Conservation (phyloP, 352 stramenopile species). For the Phytopythium sindhum region DNA sequence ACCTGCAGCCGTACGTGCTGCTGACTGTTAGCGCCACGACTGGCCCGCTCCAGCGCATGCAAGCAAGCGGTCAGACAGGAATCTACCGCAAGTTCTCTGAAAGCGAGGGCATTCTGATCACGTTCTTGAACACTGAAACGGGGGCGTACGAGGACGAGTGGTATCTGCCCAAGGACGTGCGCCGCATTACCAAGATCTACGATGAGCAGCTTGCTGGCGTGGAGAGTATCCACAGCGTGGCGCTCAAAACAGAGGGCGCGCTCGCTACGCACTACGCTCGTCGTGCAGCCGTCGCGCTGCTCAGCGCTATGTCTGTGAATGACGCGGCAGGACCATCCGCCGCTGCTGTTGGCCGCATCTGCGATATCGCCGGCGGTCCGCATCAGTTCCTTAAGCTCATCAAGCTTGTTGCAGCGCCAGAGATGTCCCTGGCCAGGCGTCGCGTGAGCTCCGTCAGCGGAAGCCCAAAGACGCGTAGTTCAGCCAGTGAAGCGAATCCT, state of each 20-base stretch:
- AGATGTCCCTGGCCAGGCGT: constrained; percentile 51
- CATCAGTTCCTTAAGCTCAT: constrained; percentile 77
- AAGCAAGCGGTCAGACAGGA: constrained; percentile 61
- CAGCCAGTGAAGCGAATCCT: not conserved
- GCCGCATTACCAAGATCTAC: constrained; percentile 78
- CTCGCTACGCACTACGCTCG: constrained; percentile 83
- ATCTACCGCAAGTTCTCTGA: constrained; percentile 54
- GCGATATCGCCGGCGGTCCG: constrained; percentile 57
- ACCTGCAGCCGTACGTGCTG: constrained; percentile 71
- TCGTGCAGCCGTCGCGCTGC: constrained; percentile 40
- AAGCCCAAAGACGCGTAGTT: not conserved
- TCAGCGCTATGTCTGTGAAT: constrained; percentile 14
- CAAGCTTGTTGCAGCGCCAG: constrained; percentile 77
- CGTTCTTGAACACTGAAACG: constrained; percentile 84
- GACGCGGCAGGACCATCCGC: not conserved
- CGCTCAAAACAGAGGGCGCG: constrained; percentile 72
- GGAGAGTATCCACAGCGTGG: constrained; percentile 73
- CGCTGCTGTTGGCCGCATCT: constrained; percentile 17
- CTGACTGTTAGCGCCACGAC: constrained; percentile 72
- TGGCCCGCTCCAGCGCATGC: constrained; percentile 64
- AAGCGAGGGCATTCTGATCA: constrained; percentile 70
- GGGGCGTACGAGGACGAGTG: constrained; percentile 85
- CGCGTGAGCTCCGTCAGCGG: not conserved
- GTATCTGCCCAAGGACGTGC: constrained; percentile 67
- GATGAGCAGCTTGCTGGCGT: constrained; percentile 67